Evolutionary conservation across 768 basidiomycete genomes (phyloP).

Genomic region (Galerina marginata): DNA sequence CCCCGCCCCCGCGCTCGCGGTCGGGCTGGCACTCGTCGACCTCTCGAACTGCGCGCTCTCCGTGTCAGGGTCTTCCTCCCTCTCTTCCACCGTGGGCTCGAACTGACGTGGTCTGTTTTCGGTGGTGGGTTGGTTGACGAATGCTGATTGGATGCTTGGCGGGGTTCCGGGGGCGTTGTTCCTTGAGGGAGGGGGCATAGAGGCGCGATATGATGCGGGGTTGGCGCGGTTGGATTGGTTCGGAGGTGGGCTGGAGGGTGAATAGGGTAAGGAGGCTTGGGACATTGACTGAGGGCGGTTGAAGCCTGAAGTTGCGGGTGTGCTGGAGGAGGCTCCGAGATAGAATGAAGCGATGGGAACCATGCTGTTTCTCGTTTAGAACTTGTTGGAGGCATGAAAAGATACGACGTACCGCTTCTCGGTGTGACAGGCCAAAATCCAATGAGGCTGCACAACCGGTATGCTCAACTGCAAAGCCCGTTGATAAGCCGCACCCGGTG

Average conservation of each 20-base stretch:
- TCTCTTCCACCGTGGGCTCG: constrained; percentile 61
- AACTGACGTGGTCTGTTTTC: constrained; percentile 38
- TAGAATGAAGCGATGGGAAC: constrained; percentile 84
- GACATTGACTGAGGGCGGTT: constrained; percentile 80
- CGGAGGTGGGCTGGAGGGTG: constrained; percentile 42
- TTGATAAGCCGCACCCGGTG: constrained; percentile 89
- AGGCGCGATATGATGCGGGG: constrained; percentile 58
- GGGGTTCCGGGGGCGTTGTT: constrained; percentile 41
- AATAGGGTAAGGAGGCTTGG: constrained; percentile 58
- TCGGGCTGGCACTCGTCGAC: constrained; percentile 15
- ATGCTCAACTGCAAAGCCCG: constrained; percentile 93
- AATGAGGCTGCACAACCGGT: constrained; percentile 93
- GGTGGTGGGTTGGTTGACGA: constrained; percentile 37
- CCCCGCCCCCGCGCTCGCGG: constrained; percentile 9
- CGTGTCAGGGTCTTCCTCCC: constrained; percentile 40
- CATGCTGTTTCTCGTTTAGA: constrained; percentile 57
- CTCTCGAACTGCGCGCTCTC: constrained; percentile 38
- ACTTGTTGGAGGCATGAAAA: not conserved
- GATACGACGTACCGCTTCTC: constrained; percentile 73
- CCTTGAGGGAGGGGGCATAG: constrained; percentile 69
- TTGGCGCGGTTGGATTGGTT: constrained; percentile 29
- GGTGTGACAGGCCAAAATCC: constrained; percentile 88
- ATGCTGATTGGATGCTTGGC: constrained; percentile 41
- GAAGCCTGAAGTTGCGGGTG: constrained; percentile 47
- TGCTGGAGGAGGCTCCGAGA: constrained; percentile 67